These are phyloP conservation scores for Dalbergia oliveri DNA, from an alignment of 306 rosid species.

Conservation along the genomic window DNA sequence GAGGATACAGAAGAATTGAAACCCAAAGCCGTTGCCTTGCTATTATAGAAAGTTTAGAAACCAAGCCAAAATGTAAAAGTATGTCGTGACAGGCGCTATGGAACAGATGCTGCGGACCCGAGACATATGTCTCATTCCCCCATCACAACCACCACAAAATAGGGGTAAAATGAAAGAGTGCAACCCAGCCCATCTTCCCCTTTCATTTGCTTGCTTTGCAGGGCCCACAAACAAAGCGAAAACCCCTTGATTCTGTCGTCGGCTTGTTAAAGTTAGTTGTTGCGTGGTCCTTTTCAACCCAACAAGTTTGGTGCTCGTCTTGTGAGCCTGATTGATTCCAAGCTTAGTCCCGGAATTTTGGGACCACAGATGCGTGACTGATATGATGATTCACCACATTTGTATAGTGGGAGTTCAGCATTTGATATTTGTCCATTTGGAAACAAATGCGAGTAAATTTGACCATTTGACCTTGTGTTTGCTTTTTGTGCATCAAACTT, in stretches of 20 bases:
- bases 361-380: constrained; percentile 47
- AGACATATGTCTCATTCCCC: constrained; percentile 51
- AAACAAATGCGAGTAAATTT: constrained; percentile 42
- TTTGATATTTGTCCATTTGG: constrained; percentile 39
- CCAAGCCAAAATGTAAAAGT: constrained; percentile 22
- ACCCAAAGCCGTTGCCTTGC: too few relatives aligned
- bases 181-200: constrained; percentile 55
- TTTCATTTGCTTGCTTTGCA: constrained; percentile 40
- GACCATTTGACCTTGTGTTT: constrained; percentile 28
- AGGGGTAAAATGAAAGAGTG: constrained; percentile 41
- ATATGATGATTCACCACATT: constrained; percentile 35
- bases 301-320: constrained; percentile 55
- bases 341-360: constrained; percentile 41
- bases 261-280: constrained; percentile 44
- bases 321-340: constrained; percentile 49
- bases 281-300: constrained; percentile 46
- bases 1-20: too few relatives aligned
- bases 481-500: constrained; percentile 30
- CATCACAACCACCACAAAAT: constrained; percentile 45
- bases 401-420: background rate
- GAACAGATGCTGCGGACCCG: constrained; percentile 42
- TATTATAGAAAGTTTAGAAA: too few relatives aligned
- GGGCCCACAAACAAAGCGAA: constrained; percentile 46
- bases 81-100: constrained; percentile 33
- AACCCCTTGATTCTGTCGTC: constrained; percentile 51